These are phyloP conservation scores for Myxozyma mucilagina DNA, from an alignment of 805 yeast species.

Conservation along the genomic window DNA sequence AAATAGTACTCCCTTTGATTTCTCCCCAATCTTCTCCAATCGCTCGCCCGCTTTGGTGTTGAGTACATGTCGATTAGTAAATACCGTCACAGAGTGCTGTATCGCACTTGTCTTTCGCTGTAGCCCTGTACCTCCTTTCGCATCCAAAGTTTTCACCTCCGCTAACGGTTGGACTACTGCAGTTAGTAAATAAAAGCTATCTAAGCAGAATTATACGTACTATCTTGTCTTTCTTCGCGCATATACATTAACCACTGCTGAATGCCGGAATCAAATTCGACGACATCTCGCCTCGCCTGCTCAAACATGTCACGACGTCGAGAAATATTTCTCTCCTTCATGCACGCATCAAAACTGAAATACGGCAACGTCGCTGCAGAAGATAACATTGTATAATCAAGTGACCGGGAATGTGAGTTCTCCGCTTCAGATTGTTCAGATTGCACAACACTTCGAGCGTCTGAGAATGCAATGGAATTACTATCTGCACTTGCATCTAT, in stretches of 20 bases:
- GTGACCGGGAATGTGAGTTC: not conserved
- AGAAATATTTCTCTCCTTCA: slow-evolving; percentile 11
- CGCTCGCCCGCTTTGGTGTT: slow-evolving; percentile 17
- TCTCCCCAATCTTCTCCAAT: slow-evolving; percentile 25
- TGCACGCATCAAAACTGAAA: slow-evolving; percentile 3
- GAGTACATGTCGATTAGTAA: slow-evolving; percentile 17
- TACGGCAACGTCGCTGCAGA: slow-evolving; percentile 12
- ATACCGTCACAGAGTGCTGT: slow-evolving; percentile 18
- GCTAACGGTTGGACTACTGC: slow-evolving; percentile 16
- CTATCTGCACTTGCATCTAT: not conserved
- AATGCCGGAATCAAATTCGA: slow-evolving; percentile 12
- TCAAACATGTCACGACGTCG: slow-evolving; percentile 17
- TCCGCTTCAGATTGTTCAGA: not conserved
- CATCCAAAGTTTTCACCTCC: not conserved
- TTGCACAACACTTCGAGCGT: slow-evolving; percentile 1
- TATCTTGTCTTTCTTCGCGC: slow-evolving; percentile 21
- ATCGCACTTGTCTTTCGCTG: slow-evolving; percentile 24
- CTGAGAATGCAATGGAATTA: slow-evolving; percentile 3
- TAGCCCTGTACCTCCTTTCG: not conserved
- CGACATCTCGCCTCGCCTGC: slow-evolving; percentile 12
- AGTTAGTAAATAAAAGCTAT: not conserved
- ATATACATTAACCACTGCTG: slow-evolving; percentile 25
- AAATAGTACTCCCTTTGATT: slow-evolving; percentile 14
- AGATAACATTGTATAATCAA: not conserved
- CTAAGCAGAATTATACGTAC: not conserved